Conservation (phyloP, 331 rosid genomes). For the Malus hybrid region DNA sequence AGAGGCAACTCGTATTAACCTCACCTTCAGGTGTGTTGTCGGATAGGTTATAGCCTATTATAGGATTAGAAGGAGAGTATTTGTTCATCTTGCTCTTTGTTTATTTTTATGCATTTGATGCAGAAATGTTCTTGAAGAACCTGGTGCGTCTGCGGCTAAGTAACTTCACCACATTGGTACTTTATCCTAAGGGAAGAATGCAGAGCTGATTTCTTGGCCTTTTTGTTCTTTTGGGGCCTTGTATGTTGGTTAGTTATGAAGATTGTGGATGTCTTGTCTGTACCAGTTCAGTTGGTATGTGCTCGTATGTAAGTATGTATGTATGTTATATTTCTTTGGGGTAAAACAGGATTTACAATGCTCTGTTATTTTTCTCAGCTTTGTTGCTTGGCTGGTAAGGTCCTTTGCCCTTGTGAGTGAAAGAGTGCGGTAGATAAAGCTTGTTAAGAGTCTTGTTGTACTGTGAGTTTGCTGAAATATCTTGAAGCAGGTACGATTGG, state of each 20-base stretch:
- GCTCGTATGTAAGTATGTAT: not conserved
- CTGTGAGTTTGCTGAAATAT: too few species aligned
- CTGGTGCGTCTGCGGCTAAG: not conserved
- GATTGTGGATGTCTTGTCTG: not conserved
- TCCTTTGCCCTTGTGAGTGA: too few species aligned
- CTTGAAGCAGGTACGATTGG: too few species aligned
- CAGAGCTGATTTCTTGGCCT: too few species aligned
- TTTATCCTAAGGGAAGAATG: not conserved
- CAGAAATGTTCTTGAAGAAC: not conserved
- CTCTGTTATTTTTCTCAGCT: not conserved
- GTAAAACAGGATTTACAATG: not conserved
- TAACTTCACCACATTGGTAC: not conserved
- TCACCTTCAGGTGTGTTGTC: slow-evolving; percentile 72
- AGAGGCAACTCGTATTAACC: slow-evolving; percentile 77
- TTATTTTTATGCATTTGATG: not conserved
- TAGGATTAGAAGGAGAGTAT: not conserved
- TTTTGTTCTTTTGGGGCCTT: not conserved
- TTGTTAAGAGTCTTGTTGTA: too few species aligned
- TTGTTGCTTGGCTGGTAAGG: not conserved
- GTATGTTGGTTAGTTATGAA: not conserved
- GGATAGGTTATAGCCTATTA: slow-evolving; percentile 3
- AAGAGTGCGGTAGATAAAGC: too few species aligned
- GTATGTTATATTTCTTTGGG: not conserved
- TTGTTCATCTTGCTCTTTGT: not conserved
- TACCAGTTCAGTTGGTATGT: not conserved